Evolutionary conservation across 2,329 filamentous ascomycete species (phyloP), one percentile per base, ranked within the genome.

Genomic region (Trichophyton equinum): DNA sequence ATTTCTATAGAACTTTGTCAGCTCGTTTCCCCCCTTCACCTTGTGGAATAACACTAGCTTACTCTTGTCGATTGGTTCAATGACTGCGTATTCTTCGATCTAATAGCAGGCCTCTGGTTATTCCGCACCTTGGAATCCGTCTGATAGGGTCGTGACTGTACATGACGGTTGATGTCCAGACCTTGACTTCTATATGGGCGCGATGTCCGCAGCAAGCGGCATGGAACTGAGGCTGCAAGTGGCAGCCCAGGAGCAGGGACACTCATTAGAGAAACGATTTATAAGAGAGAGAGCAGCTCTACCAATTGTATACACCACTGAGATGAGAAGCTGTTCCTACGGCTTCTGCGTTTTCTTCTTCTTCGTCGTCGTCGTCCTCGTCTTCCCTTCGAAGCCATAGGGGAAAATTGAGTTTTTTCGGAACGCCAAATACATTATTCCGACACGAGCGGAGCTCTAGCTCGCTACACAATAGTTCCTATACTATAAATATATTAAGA

Each of bases 151-250:
- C 75, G 69, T 53, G 68, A 70, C 60, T 76, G 72, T 7, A 67
- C 64, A 36, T 72, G 70, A 20, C 71, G 68, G 60, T 66, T 67
- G 59, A 73, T 61, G 53, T 62, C 66, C 42, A 69, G 64, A 55
- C 68, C 69, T 65, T 74, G 71, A 58, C 68, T 73, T 58, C 73
- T 70, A 65, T 70, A 74, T 69, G 72, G 70, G 62, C 72, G 69
- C 60, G 74, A 73, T 13, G 74, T 69, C 62, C 75, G 71, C 64
- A 78, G 65, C 61, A 78, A 68, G 66, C 73, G 73, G 64, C 72
- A 69, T 65, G 75, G 74, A 62, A 77, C 64, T 63, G 73, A 72
- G 68, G 73, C 72, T 63, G 72, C 73, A 66, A 75, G 74, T 61
- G 74, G 75, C 70, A 76, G 70, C 62, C 71, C 69, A 62, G 73